Percentiles rank a stretch among this genome's conserved stretches.
Evolutionary conservation across 192 early-diverging fungal genomes (phyloP).

Genomic region (Powellomyces hirtus): DNA sequence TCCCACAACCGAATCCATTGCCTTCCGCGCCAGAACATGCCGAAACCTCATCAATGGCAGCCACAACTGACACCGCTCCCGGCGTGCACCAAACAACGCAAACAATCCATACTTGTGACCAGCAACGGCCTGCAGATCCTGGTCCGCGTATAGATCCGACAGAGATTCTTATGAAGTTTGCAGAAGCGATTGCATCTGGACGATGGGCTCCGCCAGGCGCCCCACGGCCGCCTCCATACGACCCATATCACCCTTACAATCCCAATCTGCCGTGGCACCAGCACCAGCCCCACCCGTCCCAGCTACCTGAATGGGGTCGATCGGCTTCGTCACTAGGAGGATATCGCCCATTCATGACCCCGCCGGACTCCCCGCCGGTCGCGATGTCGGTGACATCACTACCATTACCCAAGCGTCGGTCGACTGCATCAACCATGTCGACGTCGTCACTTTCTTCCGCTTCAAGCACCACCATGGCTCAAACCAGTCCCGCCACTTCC

Average conservation of each 20-base stretch:
- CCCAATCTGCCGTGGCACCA: background rate
- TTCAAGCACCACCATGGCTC: background rate
- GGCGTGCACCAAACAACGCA: background rate
- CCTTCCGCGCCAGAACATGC: background rate
- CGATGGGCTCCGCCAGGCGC: slow-evolving; percentile 5
- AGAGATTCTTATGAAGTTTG: slow-evolving; percentile 15
- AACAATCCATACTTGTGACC: background rate
- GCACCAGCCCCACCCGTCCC: background rate
- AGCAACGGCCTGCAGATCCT: background rate
- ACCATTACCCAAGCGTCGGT: background rate
- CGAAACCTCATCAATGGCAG: background rate
- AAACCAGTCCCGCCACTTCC: background rate
- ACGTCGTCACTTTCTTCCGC: background rate
- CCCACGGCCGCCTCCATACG: background rate
- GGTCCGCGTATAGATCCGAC: background rate
- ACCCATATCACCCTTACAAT: background rate
- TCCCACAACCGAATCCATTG: too few species aligned
- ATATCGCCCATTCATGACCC: background rate
- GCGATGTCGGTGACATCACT: background rate
- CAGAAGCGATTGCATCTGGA: slow-evolving; percentile 14
- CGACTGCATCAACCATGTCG: background rate
- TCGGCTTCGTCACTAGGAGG: background rate
- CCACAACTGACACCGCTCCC: background rate
- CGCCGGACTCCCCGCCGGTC: background rate
- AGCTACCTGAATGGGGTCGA: background rate